phyloP scores from a whole-genome alignment of 768 basidiomycete genomes.

The Boletus speciosus region DNA sequence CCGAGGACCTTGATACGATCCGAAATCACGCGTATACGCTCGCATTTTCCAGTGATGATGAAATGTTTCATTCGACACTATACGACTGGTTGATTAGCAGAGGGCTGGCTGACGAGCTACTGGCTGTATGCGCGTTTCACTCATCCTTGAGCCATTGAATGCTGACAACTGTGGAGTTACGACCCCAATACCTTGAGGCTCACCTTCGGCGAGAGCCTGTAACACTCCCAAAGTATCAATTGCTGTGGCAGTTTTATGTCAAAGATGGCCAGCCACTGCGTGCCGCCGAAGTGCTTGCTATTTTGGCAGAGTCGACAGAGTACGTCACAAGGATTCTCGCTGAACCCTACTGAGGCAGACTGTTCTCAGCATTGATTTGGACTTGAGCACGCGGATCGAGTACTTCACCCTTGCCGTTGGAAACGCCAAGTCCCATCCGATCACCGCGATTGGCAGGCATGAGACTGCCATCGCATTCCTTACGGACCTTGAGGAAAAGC shows the following conservation, averaged over 20 bases:
- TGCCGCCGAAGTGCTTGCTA: conserved; percentile 82
- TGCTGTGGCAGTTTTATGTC: conserved; percentile 97
- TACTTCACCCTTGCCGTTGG: conserved; percentile 92
- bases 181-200: conserved; percentile 83
- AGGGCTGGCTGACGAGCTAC: conserved; percentile 79
- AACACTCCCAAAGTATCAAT: conserved; percentile 77
- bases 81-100: conserved; percentile 92
- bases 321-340: conserved; percentile 35
- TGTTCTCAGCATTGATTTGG: conserved; percentile 54
- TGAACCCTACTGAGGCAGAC: neutral
- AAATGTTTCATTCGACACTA: conserved; percentile 89
- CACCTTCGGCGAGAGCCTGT: conserved; percentile 81
- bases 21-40: conserved; percentile 82
- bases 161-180: conserved; percentile 50
- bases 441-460: conserved; percentile 70
- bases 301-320: conserved; percentile 82
- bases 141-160: neutral
- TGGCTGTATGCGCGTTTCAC: conserved; percentile 62
- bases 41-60: conserved; percentile 80
- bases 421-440: conserved; percentile 93
- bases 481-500: conserved; percentile 91
- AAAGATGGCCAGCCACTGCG: conserved; percentile 83
- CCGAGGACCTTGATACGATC: conserved; percentile 64
- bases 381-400: conserved; percentile 76
- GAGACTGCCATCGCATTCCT: conserved; percentile 94